A percentile compares a stretch with the other conserved stretches of the same genome.
phyloP scores from a whole-genome alignment of 106 monocot genomes.

The Dendrobium huoshanense region DNA sequence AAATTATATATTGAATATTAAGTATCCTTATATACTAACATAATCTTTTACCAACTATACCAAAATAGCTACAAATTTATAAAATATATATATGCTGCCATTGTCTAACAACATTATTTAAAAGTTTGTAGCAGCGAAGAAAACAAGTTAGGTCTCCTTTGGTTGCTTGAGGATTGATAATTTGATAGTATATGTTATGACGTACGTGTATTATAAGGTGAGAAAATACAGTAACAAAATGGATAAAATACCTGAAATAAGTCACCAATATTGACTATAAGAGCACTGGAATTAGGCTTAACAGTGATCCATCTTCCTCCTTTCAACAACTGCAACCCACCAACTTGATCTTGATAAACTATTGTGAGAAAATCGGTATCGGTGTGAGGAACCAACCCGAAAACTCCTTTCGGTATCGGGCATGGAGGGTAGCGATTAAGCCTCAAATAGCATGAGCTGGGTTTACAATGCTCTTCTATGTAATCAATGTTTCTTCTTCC shows the following conservation, averaged over 20 bases:
- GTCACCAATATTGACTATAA: slow-evolving; percentile 52
- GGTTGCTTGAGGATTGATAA: too few relatives aligned
- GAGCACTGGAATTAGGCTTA: slow-evolving; percentile 64
- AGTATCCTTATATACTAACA: too few relatives aligned
- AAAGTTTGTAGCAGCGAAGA: too few relatives aligned
- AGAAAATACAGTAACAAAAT: too few relatives aligned
- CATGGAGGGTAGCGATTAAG: slow-evolving; percentile 85
- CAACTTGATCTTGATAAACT: slow-evolving; percentile 77
- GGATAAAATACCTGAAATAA: slow-evolving; percentile 29
- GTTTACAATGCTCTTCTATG: slow-evolving; percentile 26
- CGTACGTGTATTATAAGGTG: too few relatives aligned
- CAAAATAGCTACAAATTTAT: too few relatives aligned
- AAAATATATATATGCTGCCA: too few relatives aligned
- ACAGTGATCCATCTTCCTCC: slow-evolving; percentile 67
- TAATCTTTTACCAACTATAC: too few relatives aligned
- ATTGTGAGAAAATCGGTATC: slow-evolving; percentile 94
- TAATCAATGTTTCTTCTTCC: neutral
- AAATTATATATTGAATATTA: too few relatives aligned
- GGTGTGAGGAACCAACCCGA: slow-evolving; percentile 76
- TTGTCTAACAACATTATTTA: too few relatives aligned
- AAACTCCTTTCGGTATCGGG: slow-evolving; percentile 33
- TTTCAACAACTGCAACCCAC: slow-evolving; percentile 79
- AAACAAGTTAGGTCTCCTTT: too few relatives aligned
- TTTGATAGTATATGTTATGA: too few relatives aligned
- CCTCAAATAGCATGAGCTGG: slow-evolving; percentile 64